phyloP scores from a whole-genome alignment of 768 basidiomycete species.

The Lactifluus piperatus region DNA sequence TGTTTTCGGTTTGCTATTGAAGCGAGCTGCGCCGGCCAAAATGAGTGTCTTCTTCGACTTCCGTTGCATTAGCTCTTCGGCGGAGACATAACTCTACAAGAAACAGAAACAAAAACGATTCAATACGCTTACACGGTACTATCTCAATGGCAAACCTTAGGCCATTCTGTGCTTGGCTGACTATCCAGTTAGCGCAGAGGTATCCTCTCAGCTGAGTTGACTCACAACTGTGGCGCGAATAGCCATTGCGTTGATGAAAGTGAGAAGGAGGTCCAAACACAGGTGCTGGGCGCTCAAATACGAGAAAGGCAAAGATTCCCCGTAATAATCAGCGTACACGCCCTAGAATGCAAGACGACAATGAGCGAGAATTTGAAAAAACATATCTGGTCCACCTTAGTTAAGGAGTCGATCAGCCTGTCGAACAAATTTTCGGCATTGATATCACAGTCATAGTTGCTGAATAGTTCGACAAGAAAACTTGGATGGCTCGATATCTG shows the following conservation, averaged over 20 bases:
- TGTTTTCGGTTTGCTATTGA: conserved; percentile 88
- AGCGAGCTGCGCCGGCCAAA: conserved; percentile 71
- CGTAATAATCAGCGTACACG: conserved; percentile 63
- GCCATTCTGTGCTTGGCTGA: conserved; percentile 46
- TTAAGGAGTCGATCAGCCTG: conserved; percentile 76
- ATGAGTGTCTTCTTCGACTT: conserved; percentile 87
- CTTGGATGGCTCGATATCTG: conserved; percentile 76
- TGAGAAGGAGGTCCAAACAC: conserved; percentile 80
- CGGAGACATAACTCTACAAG: conserved; percentile 43
- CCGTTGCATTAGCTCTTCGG: conserved; percentile 49
- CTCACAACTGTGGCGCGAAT: conserved; percentile 45
- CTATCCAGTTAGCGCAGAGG: neutral
- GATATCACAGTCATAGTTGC: conserved; percentile 95
- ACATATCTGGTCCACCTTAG: conserved; percentile 35
- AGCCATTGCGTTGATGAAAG: conserved; percentile 85
- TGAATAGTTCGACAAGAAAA: conserved; percentile 93
- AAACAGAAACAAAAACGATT: neutral
- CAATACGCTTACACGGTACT: neutral
- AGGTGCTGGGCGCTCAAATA: conserved; percentile 76
- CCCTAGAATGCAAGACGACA: conserved; percentile 40
- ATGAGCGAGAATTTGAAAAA: neutral
- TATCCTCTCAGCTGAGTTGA: conserved; percentile 13
- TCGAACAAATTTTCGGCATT: conserved; percentile 97
- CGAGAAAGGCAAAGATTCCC: conserved; percentile 49
- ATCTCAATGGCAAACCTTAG: conserved; percentile 39